phyloP scores from a whole-genome alignment of 352 stramenopile genomes.

The Ophiocytium majus region DNA sequence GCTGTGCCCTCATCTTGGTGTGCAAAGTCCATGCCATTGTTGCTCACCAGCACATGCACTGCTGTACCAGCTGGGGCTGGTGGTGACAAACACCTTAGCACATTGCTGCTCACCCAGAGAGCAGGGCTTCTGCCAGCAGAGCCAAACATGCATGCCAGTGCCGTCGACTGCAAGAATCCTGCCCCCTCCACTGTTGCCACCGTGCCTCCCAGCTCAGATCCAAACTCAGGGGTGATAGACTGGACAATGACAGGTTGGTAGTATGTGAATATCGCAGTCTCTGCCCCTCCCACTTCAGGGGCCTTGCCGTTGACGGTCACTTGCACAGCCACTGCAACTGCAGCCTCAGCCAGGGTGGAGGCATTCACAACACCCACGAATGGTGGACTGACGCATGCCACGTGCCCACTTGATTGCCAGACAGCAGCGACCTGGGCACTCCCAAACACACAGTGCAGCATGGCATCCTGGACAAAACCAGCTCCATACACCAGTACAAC shows the following conservation, averaged over 20 bases:
- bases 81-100: neutral
- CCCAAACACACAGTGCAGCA: neutral
- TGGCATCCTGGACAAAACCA: neutral
- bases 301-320: neutral
- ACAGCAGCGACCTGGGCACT: neutral
- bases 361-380: no score
- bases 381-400: no score
- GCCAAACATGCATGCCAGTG: neutral
- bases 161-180: neutral
- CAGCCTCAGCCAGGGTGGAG: no score
- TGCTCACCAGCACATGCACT: neutral
- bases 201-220: constrained; percentile 21
- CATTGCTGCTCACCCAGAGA: neutral
- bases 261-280: neutral
- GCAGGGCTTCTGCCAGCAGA: neutral
- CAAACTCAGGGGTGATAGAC: neutral
- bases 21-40: constrained; percentile 17
- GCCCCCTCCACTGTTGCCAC: neutral
- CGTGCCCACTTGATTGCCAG: no score
- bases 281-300: neutral
- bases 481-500: neutral
- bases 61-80: neutral
- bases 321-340: neutral
- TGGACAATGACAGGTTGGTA: neutral
- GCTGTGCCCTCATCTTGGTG: neutral